Base-by-base conservation (phyloP, 2,329 filamentous ascomycete genomes). In the Seiridium cupressi region DNA sequence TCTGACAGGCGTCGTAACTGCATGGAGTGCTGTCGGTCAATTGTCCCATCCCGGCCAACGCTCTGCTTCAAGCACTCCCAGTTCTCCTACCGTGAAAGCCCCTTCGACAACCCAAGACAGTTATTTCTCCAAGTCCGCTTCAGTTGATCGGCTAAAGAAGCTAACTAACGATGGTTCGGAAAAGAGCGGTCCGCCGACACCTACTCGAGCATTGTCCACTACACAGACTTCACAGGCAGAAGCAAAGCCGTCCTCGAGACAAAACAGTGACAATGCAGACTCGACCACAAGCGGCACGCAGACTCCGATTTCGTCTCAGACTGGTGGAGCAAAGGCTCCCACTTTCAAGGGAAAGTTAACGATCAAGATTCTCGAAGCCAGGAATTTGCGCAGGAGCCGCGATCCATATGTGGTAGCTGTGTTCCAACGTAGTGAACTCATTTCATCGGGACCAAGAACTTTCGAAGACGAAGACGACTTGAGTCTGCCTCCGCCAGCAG, bases 341-440 rank as follows among this genome's bases (percentile, higher is more conserved):
- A 80, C 88, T 31, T 83, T 92, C 31, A 94, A 92, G 74, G 95
- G 95, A 61, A 97, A 95, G 75, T 81, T 99, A 60, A 91, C 89
- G 40, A 91, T 99, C 68, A 93, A 91, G 72, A 95, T 99, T 58
- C 83, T 88, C 55, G 92, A 97, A 74, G 95, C 90, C 53, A 85
- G 92, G 69, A 92, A 91, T 8, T 78, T 99, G 57, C 85, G 90
- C 62, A 91, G 88, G 60, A 92, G 92, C 71, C 87, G 88, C 61
- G 92, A 97, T 69, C 95, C 95, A 1, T 99, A 99, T 70, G 92
- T 97, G 57, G 93, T 99, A 9, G 96, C 91, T 61, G 93, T 97
- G 34, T 99, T 98, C 71, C 95, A 99, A 74, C 91, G 92, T 73
- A 97, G 94, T 71, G 95, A 99, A 74, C 89, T 96, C 68, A 97